Evolutionary conservation across 129 eudicot species (phyloP).

Genomic region (Apium graveolens): DNA sequence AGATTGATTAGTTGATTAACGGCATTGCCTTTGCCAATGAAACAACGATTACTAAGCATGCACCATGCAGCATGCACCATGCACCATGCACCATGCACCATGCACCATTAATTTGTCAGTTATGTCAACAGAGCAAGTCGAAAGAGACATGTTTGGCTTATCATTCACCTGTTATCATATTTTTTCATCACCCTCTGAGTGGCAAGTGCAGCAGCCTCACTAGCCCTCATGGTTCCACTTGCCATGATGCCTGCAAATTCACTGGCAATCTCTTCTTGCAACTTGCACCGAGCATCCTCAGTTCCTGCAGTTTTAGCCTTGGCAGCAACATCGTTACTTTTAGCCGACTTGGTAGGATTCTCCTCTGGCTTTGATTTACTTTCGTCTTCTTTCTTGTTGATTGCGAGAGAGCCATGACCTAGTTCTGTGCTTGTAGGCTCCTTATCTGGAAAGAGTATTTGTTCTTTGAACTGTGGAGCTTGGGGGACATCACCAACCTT

Average conservation of each 20-base stretch:
- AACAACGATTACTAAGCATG: no score
- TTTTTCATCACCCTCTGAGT: conserved; percentile 78
- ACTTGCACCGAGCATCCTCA: conserved; percentile 64
- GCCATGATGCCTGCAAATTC: conserved; percentile 92
- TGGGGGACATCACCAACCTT: conserved; percentile 80
- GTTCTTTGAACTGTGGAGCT: conserved; percentile 64
- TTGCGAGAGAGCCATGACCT: background rate
- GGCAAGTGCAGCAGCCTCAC: conserved; percentile 92
- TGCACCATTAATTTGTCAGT: no score
- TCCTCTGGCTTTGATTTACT: conserved; percentile 5
- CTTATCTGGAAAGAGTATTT: conserved; percentile 17
- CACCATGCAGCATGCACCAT: no score
- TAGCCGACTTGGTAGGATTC: background rate
- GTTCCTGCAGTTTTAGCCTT: conserved; percentile 18
- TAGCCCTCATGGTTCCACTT: conserved; percentile 66
- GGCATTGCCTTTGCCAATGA: no score
- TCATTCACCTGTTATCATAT: no score
- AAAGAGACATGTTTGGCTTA: no score
- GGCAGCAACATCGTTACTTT: background rate
- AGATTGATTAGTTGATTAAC: no score
- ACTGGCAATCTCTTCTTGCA: conserved; percentile 68
- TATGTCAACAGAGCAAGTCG: no score
- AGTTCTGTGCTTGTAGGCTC: conserved; percentile 9
- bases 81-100: no score
- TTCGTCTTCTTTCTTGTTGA: conserved; percentile 1